Base-by-base conservation (phyloP, 495 filamentous ascomycete species). In the Lepraria neglecta region DNA sequence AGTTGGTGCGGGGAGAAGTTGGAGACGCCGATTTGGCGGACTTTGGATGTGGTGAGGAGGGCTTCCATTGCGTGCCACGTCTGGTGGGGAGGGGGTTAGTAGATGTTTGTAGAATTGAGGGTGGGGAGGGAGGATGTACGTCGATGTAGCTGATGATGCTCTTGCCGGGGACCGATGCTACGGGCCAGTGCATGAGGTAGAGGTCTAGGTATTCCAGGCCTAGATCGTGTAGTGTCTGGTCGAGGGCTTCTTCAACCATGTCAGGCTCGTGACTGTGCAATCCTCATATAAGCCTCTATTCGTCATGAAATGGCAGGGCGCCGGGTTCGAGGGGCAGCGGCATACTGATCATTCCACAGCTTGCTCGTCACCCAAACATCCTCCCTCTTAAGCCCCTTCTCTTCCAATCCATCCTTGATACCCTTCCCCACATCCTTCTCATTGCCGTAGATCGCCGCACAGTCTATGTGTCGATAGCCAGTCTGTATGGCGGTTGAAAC, bases 331-430 rank as follows among this genome's bases (percentile, higher is more conserved):
- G 0, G 15, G 3, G n/a, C 19, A 9, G 27, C 4, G n/a, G 21
- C 65, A 2, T 47, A 69, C 67, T 63, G 65, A 31, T 65, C 62
- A 43, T 83, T 85, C 86, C 85, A 89, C 17, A 91, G 74, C 71
- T 94, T 94, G 66, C 81, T 80, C 44, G 88, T 92, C 73, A 89
- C 84, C 75, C 85, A 91, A 48, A 91, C 74, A 35, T 87, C 72
- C 19, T 76, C 73, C 38, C 89, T 82, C 0, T 85, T 78, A 3
- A 90, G 71, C 1, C 77, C 76, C 21, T 80, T 75, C 48, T 76
- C 72, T 19, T 74, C 72, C 46, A 69, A 31, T 19, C 67, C 67
- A 44, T 67, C 59, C 19, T 50, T 56, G 53, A 94, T 84, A 5
- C 85, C 87, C 0, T 76, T 69, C 2, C 84, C 87, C 30, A 83